Conservation (phyloP, 164 flowering plant species). For the Magnolia sinica region DNA sequence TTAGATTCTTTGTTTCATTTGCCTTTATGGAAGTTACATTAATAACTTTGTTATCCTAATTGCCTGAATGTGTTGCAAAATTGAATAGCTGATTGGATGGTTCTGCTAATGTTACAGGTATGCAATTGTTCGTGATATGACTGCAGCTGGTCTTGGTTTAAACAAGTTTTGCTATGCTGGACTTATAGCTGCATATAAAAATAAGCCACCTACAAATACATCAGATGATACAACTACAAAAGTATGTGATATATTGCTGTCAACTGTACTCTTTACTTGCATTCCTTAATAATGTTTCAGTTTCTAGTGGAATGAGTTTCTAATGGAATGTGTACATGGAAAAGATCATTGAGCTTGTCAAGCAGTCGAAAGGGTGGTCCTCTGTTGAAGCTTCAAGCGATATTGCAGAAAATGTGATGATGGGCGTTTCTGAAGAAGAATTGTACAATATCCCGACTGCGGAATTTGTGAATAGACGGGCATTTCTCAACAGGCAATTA, state of each 20-base stretch:
- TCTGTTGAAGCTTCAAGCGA: constrained; percentile 50
- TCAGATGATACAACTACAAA: constrained; percentile 59
- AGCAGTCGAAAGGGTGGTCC: constrained; percentile 87
- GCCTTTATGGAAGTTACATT: neutral
- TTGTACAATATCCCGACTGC: constrained; percentile 79
- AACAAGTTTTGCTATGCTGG: constrained; percentile 96
- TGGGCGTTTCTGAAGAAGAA: constrained; percentile 81
- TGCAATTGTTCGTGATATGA: constrained; percentile 96
- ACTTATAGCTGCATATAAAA: constrained; percentile 75
- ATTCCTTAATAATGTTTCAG: constrained; percentile 1
- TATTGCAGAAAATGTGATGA: constrained; percentile 71
- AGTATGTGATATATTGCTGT: constrained; percentile 31
- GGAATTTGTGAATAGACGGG: constrained; percentile 64
- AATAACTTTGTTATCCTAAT: neutral
- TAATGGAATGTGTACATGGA: constrained; percentile 9
- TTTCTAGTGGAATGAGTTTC: neutral
- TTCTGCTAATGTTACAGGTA: constrained; percentile 39
- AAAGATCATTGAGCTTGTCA: constrained; percentile 86
- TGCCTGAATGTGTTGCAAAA: neutral
- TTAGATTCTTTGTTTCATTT: neutral
- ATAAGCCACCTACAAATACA: constrained; percentile 40
- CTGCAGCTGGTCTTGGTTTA: constrained; percentile 95
- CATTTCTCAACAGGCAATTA: constrained; percentile 47
- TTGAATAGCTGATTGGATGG: constrained; percentile 3
- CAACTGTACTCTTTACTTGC: constrained; percentile 6